These are phyloP conservation scores for Termitomyces sp. DNA, from an alignment of 768 basidiomycete genomes.

Conservation along the genomic window DNA sequence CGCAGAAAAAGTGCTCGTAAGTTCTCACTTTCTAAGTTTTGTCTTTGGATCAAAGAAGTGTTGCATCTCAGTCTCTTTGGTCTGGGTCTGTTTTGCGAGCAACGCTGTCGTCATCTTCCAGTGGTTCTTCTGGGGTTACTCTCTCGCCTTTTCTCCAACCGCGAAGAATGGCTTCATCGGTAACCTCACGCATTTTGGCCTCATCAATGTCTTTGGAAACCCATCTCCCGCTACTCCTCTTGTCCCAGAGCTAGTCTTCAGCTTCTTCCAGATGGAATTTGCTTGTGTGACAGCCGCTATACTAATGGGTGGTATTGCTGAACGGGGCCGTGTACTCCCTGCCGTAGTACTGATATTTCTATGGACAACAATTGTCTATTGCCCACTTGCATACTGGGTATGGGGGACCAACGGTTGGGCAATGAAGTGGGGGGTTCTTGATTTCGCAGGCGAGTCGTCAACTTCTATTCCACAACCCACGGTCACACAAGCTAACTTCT, in stretches of 20 bases:
- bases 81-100: slow-evolving; percentile 68
- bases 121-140: slow-evolving; percentile 74
- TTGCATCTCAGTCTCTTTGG: slow-evolving; percentile 47
- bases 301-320: slow-evolving; percentile 76
- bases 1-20: slow-evolving; percentile 59
- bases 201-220: slow-evolving; percentile 62
- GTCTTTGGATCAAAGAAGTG: neutral
- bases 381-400: slow-evolving; percentile 81
- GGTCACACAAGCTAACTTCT: neutral
- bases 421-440: slow-evolving; percentile 77
- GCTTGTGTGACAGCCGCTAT: slow-evolving; percentile 78
- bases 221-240: slow-evolving; percentile 78
- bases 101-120: slow-evolving; percentile 76
- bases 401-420: slow-evolving; percentile 85
- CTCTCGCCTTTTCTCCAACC: slow-evolving; percentile 73
- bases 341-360: slow-evolving; percentile 76
- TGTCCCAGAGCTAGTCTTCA: slow-evolving; percentile 79
- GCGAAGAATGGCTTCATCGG: slow-evolving; percentile 76
- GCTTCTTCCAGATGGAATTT: slow-evolving; percentile 86
- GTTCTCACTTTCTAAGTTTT: slow-evolving; percentile 7
- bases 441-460: slow-evolving; percentile 67
- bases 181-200: slow-evolving; percentile 74
- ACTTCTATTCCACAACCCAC: neutral
- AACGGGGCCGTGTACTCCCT: slow-evolving; percentile 80
- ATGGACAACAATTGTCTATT: slow-evolving; percentile 87